phyloP scores from a whole-genome alignment of 768 basidiomycete species.

The Paxillus involutus region DNA sequence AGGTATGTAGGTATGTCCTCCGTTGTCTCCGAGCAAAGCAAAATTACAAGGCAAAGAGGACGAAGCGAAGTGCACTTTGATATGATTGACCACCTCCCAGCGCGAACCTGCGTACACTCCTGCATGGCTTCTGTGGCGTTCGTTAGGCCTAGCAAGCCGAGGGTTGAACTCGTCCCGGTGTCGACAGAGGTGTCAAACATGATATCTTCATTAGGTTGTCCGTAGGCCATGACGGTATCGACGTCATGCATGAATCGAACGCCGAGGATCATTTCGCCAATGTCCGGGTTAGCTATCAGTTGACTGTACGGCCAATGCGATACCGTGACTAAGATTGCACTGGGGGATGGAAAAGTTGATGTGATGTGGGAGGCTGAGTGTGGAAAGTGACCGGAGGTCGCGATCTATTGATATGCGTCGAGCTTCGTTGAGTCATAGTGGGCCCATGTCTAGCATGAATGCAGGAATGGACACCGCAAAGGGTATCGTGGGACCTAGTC shows the following conservation, averaged over 20 bases:
- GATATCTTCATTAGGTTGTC: slow-evolving; percentile 44
- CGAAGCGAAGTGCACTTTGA: slow-evolving; percentile 38
- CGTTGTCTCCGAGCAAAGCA: slow-evolving; percentile 42
- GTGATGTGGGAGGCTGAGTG: too few species aligned
- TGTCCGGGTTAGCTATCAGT: slow-evolving; percentile 35
- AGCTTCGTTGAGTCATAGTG: too few species aligned
- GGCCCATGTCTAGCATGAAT: too few species aligned
- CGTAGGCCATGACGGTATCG: slow-evolving; percentile 76
- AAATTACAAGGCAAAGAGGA: slow-evolving; percentile 57
- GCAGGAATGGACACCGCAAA: too few species aligned
- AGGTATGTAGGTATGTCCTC: slow-evolving; percentile 15
- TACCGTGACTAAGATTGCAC: slow-evolving; percentile 39
- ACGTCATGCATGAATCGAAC: slow-evolving; percentile 75
- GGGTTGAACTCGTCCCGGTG: slow-evolving; percentile 34
- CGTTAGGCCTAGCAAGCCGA: slow-evolving; percentile 67
- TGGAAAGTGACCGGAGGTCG: too few species aligned
- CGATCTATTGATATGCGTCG: too few species aligned
- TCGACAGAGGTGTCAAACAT: slow-evolving; percentile 36
- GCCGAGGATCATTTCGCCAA: slow-evolving; percentile 75
- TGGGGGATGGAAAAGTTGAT: slow-evolving; percentile 62
- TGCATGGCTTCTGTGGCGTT: slow-evolving; percentile 58
- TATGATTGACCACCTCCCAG: slow-evolving; percentile 30
- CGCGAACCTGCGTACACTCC: slow-evolving; percentile 72
- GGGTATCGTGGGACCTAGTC: too few species aligned
- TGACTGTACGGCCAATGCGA: slow-evolving; percentile 59